Evolutionary conservation across 2,329 filamentous ascomycete genomes (phyloP).

Genomic region (Hymenoscyphus occultus): DNA sequence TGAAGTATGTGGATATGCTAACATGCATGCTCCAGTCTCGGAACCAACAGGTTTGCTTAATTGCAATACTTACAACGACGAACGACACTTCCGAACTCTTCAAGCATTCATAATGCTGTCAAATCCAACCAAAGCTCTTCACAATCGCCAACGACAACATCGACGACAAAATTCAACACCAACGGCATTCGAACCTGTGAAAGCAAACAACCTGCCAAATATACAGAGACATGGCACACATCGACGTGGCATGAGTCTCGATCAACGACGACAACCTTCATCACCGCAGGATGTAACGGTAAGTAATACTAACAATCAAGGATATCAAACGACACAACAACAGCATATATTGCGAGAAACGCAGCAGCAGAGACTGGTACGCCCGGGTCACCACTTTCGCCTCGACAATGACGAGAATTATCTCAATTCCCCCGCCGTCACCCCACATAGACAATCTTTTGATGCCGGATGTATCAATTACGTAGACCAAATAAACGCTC

Average conservation of each 20-base stretch:
- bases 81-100: constrained; percentile 64
- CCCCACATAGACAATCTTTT: constrained; percentile 54
- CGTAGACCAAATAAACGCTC: constrained; percentile 26
- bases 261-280: constrained; percentile 62
- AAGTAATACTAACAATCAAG: constrained; percentile 59
- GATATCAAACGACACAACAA: constrained; percentile 52
- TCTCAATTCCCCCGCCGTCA: constrained; percentile 54
- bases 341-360: constrained; percentile 86
- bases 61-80: constrained; percentile 49
- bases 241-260: constrained; percentile 81
- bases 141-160: constrained; percentile 72
- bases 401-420: constrained; percentile 50
- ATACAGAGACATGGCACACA: constrained; percentile 58
- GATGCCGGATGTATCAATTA: constrained; percentile 43
- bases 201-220: constrained; percentile 63
- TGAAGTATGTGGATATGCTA: constrained; percentile 23
- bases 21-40: constrained; percentile 41
- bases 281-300: constrained; percentile 40
- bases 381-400: constrained; percentile 59
- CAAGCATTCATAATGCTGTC: constrained; percentile 74
- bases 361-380: constrained; percentile 82
- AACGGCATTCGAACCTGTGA: constrained; percentile 70
- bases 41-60: constrained; percentile 49
- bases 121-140: constrained; percentile 68
- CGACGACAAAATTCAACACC: constrained; percentile 87